phyloP scores from a whole-genome alignment of 2,329 filamentous ascomycete species.

The Trichoderma polysporum region DNA sequence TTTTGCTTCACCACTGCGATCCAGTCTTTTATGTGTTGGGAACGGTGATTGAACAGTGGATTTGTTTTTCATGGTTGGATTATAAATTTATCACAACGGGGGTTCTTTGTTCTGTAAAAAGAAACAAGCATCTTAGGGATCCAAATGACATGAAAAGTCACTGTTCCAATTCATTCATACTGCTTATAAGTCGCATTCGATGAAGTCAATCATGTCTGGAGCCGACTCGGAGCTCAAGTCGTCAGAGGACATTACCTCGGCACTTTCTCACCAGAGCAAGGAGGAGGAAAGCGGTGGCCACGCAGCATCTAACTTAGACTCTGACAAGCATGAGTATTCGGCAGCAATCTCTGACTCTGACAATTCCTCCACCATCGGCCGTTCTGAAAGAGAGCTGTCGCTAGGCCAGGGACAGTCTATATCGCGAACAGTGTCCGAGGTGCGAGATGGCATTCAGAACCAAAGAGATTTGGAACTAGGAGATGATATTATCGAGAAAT shows the following conservation, averaged over 20 bases:
- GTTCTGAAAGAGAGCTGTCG: not conserved
- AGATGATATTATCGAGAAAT: conserved; percentile 26
- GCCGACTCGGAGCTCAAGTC: not conserved
- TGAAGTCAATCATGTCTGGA: not conserved
- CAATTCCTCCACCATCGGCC: not conserved
- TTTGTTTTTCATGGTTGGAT: not conserved
- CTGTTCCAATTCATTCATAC: not conserved
- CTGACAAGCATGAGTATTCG: not conserved
- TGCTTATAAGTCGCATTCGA: conserved; percentile 1
- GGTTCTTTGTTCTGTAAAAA: not conserved
- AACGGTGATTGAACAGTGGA: not conserved
- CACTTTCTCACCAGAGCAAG: not conserved
- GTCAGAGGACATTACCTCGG: not conserved
- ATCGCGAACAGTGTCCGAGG: conserved; percentile 39
- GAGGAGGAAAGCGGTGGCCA: not conserved
- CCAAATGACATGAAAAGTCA: not conserved
- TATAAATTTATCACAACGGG: not conserved
- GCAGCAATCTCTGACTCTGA: not conserved
- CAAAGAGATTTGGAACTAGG: conserved; percentile 36
- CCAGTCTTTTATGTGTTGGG: not conserved
- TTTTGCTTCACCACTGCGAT: not conserved
- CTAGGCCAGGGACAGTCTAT: conserved; percentile 19
- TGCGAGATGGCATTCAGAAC: conserved; percentile 41
- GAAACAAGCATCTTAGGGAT: not conserved
- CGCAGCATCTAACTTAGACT: not conserved